A percentile compares a stretch with the other conserved stretches of the same genome.
Evolutionary conservation across 2,329 filamentous ascomycete genomes (phyloP).

Genomic region (Leptographium lundbergii): DNA sequence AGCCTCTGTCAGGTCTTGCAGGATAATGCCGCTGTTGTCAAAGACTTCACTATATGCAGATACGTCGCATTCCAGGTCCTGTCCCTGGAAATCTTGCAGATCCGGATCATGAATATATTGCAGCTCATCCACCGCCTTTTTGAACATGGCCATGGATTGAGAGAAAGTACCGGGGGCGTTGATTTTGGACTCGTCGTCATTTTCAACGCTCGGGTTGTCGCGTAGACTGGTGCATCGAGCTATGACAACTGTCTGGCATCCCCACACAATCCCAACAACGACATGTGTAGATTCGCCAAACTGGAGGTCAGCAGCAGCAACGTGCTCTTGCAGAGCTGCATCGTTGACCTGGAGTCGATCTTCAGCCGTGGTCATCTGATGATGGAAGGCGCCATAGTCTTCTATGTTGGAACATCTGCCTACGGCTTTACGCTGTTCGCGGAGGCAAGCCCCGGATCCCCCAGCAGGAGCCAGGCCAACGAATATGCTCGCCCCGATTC

Average conservation of each 20-base stretch:
- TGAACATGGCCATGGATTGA: not conserved
- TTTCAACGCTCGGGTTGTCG: not conserved
- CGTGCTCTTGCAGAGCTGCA: not conserved
- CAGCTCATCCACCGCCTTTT: not conserved
- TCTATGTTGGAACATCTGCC: not conserved
- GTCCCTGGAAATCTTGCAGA: not conserved
- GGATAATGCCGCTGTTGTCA: not conserved
- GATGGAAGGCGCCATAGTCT: not conserved
- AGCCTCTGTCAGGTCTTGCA: not conserved
- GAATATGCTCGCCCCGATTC: not conserved
- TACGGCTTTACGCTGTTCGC: not conserved
- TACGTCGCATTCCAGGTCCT: not conserved
- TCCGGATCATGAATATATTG: not conserved
- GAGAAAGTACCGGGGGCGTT: not conserved
- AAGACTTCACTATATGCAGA: slow-evolving; percentile 4
- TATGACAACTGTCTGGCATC: not conserved
- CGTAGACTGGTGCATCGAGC: not conserved
- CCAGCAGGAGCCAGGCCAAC: not conserved
- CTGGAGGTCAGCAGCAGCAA: not conserved
- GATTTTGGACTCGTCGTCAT: not conserved
- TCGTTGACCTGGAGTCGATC: not conserved
- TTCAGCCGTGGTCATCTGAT: not conserved
- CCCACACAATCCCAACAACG: slow-evolving; percentile 2
- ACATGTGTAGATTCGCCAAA: not conserved
- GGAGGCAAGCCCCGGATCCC: not conserved